Evolutionary conservation across 108 stramenopile species (phyloP).

Genomic region (Phaeodactylum tricornutum): DNA sequence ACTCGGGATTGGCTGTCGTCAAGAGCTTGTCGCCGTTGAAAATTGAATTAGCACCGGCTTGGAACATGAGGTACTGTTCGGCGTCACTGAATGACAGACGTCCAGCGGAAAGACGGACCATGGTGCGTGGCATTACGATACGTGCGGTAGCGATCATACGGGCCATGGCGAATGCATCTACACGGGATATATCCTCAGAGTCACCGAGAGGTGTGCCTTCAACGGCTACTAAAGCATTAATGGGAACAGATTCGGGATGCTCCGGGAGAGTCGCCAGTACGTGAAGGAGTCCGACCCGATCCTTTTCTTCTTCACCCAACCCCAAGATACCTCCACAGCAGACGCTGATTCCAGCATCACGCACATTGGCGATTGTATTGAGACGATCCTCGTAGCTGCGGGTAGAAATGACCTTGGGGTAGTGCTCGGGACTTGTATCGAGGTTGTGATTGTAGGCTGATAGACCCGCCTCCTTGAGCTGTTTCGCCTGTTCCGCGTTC

Average conservation of each 20-base stretch:
- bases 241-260: slow-evolving; percentile 96
- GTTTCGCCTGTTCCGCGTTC: slow-evolving; percentile 87
- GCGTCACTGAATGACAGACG: slow-evolving; percentile 89
- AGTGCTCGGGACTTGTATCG: slow-evolving; percentile 95
- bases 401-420: slow-evolving; percentile 90
- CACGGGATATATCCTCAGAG: slow-evolving; percentile 57
- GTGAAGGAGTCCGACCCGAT: slow-evolving; percentile 91
- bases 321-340: slow-evolving; percentile 98
- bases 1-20: slow-evolving; percentile 91
- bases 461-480: slow-evolving; percentile 94
- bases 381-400: slow-evolving; percentile 94
- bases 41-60: slow-evolving; percentile 96
- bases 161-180: slow-evolving; percentile 94
- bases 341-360: slow-evolving; percentile 93
- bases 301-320: slow-evolving; percentile 86
- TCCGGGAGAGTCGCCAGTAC: slow-evolving; percentile 89
- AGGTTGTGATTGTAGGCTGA: slow-evolving; percentile 98
- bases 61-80: slow-evolving; percentile 95
- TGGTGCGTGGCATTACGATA: slow-evolving; percentile 93
- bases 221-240: slow-evolving; percentile 91
- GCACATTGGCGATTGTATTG: slow-evolving; percentile 91
- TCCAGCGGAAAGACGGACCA: slow-evolving; percentile 95
- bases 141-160: slow-evolving; percentile 97
- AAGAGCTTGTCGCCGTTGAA: slow-evolving; percentile 96
- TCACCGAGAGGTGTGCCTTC: slow-evolving; percentile 90